phyloP scores from a whole-genome alignment of 495 filamentous ascomycete genomes.

The Parmelia sp. region DNA sequence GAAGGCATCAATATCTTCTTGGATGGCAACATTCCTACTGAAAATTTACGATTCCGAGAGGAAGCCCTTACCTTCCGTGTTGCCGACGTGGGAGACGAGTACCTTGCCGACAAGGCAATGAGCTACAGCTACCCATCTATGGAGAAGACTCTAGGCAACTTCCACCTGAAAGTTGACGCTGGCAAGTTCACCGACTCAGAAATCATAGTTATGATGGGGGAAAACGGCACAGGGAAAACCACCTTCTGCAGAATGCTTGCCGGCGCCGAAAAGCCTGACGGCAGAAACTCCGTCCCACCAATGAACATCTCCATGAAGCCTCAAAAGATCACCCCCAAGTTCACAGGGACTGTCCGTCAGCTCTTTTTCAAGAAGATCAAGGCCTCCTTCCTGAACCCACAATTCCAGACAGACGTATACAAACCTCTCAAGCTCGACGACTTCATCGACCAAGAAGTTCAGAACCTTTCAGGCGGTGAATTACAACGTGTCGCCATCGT shows the following conservation, averaged over 20 bases:
- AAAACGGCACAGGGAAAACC: conserved; percentile 93
- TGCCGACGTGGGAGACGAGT: conserved; percentile 85
- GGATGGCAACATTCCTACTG: conserved; percentile 93
- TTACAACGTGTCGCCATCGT: conserved; percentile 98
- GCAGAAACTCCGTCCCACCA: conserved; percentile 63
- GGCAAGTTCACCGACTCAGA: conserved; percentile 95
- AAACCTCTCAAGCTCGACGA: conserved; percentile 97
- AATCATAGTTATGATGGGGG: conserved; percentile 99
- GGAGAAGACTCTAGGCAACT: conserved; percentile 88
- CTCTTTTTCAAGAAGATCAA: conserved; percentile 97
- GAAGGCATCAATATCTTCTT: conserved; percentile 99
- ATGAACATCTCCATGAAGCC: conserved; percentile 99
- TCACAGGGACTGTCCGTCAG: conserved; percentile 88
- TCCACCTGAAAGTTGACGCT: conserved; percentile 73
- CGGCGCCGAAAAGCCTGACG: conserved; percentile 85
- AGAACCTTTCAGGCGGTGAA: conserved; percentile 98
- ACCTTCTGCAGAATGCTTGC: conserved; percentile 97
- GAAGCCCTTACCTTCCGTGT: conserved; percentile 96
- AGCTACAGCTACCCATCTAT: conserved; percentile 82
- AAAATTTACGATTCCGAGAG: conserved; percentile 97
- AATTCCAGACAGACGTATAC: conserved; percentile 99
- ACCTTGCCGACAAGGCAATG: conserved; percentile 74
- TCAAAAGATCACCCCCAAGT: conserved; percentile 98
- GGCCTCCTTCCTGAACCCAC: conserved; percentile 86
- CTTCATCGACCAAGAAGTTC: conserved; percentile 98